Conservation (phyloP, 805 yeast species). For the Ascoidea tarda region DNA sequence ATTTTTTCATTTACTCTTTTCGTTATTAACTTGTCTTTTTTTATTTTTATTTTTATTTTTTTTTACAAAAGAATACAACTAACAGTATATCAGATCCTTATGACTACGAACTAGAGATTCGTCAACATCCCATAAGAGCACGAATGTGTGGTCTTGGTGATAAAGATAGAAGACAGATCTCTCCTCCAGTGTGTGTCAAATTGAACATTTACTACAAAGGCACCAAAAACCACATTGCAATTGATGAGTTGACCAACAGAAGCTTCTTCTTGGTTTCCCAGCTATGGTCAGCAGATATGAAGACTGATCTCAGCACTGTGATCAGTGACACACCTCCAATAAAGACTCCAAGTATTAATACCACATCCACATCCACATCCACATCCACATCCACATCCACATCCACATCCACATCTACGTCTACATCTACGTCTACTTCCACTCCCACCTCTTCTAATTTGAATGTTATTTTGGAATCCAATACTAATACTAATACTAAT, state of each 20-base stretch:
- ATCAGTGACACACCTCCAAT: not conserved
- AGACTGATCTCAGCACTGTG: constrained; percentile 9
- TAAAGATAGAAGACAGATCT: constrained; percentile 17
- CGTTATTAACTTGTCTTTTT: not conserved
- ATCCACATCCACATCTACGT: not conserved
- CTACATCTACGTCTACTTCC: not conserved
- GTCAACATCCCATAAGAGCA: constrained; percentile 26
- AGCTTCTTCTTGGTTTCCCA: constrained; percentile 20
- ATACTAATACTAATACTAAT: too few species aligned
- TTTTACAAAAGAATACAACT: not conserved
- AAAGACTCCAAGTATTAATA: not conserved
- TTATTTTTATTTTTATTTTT: not conserved
- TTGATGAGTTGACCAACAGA: constrained; percentile 16
- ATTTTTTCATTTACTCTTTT: too few species aligned
- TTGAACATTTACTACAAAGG: constrained; percentile 7
- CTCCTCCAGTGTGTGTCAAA: constrained; percentile 17
- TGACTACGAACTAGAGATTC: constrained; percentile 15
- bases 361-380: too few species aligned
- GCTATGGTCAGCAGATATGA: constrained; percentile 21
- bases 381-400: not conserved
- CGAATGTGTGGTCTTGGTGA: constrained; percentile 31
- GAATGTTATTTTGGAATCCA: too few species aligned
- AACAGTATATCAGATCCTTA: not conserved
- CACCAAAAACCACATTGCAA: constrained; percentile 14
- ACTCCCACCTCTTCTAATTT: not conserved